Evolutionary conservation across 306 rosid genomes (phyloP), one percentile per base, ranked within the genome.

Genomic region (Vachellia collinsii): DNA sequence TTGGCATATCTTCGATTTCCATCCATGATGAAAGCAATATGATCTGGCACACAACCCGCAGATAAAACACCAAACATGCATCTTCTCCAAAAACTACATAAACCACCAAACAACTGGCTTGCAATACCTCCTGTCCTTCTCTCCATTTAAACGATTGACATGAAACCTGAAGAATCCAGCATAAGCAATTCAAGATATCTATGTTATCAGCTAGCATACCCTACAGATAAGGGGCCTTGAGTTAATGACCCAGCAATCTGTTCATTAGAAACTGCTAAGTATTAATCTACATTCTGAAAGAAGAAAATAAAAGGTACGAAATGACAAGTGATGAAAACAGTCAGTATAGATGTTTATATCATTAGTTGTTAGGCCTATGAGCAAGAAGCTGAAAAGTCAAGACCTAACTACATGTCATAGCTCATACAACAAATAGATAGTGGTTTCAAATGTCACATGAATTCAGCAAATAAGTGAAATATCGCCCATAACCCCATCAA

Each of bases 21-120:
- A 85, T 94, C 97, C 94, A 94, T 91, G 81, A 94, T 90, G 88
- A 94, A 93, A 73, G 97, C 86, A 69, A 94, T 80, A 87, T 94
- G 97, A 64, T 81, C 68, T 42, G 97, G 97, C 80, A 91, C 77
- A 10, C 93, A 90, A 67, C 99, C 97, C 4, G 77, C 87, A 6
- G 92, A 88, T 14, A 94, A 64, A 50, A 89, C 72, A 25, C 62
- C 68, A 77, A 89, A 89, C 22, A 90, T 13, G 75, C 90, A 89
- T 86, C 81, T 93, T 81, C 93, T 91, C 39, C 88, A 42, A 72
- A 80, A 90, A 72, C 83, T 29, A 46, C 48, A 41, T 43, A 85
- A 79, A 76, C 87, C 82, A 64, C 85, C 84, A 61, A 74, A 47
- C 29, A 79, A 47, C 39, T 69, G 70, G 73, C 76, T 68, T 64